Base-by-base conservation (phyloP, 257 asterid genomes). In the Solanum etuberosum region DNA sequence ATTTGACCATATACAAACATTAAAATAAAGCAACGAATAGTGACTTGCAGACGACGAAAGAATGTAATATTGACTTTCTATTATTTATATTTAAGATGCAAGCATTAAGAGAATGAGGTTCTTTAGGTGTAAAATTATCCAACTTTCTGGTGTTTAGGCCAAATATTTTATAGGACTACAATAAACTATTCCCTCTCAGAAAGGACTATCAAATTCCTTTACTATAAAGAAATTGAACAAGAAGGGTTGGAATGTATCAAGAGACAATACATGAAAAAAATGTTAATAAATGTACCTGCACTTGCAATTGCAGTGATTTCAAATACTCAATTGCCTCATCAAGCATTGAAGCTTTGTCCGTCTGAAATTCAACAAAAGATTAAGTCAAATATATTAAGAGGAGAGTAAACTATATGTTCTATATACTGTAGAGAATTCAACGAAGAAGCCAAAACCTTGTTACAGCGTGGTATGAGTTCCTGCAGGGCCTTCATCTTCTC, bases 391-490 rank as follows among this genome's bases (percentile, higher is more conserved):
- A 61, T 76, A 16, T 46, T 34, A 65, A 37, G 37, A 86, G 54
- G 78, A 51, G 9, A 70, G 85, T 67, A 27, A 83, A 27, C 46
- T 23, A 34, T 67, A 8, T 67, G 15, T 11, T 42, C 9, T 61
- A 74, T 14, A 51, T 23, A 2, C 7, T 27, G 73, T 6, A 54
- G 48, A 12, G 59, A 34, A 76, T 42, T 43, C 21, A 46, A 61
- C n/a, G 27, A 32, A 74, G 63, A 72, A 11, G 72, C 31, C 34
- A 88, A 63, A 82, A 95, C 98, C 98, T 96, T 96, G 87, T 96
- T 94, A 91, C 98, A 96, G n/a, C 95, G 93, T 37, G 98, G 98
- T 83, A 94, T 93, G 87, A 96, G 98, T 90, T 96, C 98, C 73
- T 96, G 97, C 65, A 95, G 87, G 40, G 96, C 92, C 90, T 74